Base-by-base conservation (phyloP, 768 basidiomycete species). In the Sarcomyxa edulis region DNA sequence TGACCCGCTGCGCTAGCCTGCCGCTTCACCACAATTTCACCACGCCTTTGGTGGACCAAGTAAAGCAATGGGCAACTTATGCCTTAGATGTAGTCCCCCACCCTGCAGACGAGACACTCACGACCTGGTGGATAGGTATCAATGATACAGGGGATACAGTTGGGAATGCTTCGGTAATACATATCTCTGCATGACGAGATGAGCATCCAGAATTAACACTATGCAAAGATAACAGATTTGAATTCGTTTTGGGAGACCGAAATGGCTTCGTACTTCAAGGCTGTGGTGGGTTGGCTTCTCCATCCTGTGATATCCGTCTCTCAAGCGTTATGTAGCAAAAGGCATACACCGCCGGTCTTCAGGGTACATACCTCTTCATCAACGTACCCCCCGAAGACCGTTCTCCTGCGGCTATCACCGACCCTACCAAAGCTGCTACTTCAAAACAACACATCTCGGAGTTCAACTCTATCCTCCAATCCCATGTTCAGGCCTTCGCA, bases 121-220 rank as follows among this genome's bases (percentile, higher is more conserved):
- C 71, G 4, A 59, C 64, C 4, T 78, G 74, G 74, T 78, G 72
- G 72, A 76, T 75, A 40, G 74, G 76, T 7, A 76, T 75, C 37
- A 78, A 75, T 54, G 74, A 76, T 46, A 75, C 73, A 7, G 70
- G 73, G 7, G 76, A 78, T 48, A 67, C 67, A 1, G 37, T 69
- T 18, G 51, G 49, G 20, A 74, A 72, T 43, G 39, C 60, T 7
- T 62, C 62, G 10, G 60, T 63, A 47, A 19, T 48, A 45, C 7
- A 20, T 14, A 4, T 18, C n/a, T 26, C 8, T 29, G 9, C 7
- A 11, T 20, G 12, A 11, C 6, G 25, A 24, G 23, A 6, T 14
- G 19, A 11, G 18, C 10, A 20, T 25, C 11, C 29, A 15, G 39
- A 39, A 33, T 37, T 27, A 7, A 25, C 12, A 19, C 18, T 20